Evolutionary conservation across 2,329 filamentous ascomycete species (phyloP).

Genomic region (Exserohilum rostratum): DNA sequence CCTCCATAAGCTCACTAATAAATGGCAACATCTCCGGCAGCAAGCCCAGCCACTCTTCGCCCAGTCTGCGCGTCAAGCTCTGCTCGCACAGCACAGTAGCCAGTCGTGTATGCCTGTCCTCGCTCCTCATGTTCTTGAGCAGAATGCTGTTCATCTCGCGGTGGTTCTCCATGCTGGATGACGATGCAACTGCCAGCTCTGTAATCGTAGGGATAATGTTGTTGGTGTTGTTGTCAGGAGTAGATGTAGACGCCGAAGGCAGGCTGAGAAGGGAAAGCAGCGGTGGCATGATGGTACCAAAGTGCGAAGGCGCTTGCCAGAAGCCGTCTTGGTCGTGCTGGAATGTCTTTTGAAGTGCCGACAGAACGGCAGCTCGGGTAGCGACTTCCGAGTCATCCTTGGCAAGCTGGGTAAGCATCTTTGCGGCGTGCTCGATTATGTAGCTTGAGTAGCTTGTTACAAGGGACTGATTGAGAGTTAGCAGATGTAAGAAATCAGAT

Average conservation of each 20-base stretch:
- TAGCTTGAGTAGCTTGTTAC: conserved; percentile 92
- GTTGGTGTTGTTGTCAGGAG: conserved; percentile 50
- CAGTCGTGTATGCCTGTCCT: conserved; percentile 73
- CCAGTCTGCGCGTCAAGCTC: conserved; percentile 76
- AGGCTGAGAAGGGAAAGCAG: conserved; percentile 67
- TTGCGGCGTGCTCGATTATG: conserved; percentile 75
- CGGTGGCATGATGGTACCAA: conserved; percentile 71
- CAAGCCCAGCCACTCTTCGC: conserved; percentile 91
- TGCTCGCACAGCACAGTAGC: conserved; percentile 84
- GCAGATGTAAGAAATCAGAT: conserved; percentile 10
- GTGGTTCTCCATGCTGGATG: conserved; percentile 86
- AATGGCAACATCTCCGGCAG: conserved; percentile 95
- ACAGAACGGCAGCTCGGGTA: conserved; percentile 73
- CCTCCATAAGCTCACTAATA: conserved; percentile 93
- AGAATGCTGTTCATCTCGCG: conserved; percentile 84
- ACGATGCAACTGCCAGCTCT: conserved; percentile 76
- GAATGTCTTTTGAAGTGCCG: conserved; percentile 76
- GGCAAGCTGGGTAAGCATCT: conserved; percentile 59
- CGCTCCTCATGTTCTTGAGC: conserved; percentile 77
- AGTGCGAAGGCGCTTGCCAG: conserved; percentile 92
- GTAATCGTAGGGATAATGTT: conserved; percentile 74
- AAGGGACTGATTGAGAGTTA: conserved; percentile 65
- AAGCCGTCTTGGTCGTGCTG: conserved; percentile 92
- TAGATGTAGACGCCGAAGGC: conserved; percentile 17
- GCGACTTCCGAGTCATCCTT: conserved; percentile 54